Conservation (phyloP, 2,329 filamentous ascomycete species). For the Scedosporium boydii region DNA sequence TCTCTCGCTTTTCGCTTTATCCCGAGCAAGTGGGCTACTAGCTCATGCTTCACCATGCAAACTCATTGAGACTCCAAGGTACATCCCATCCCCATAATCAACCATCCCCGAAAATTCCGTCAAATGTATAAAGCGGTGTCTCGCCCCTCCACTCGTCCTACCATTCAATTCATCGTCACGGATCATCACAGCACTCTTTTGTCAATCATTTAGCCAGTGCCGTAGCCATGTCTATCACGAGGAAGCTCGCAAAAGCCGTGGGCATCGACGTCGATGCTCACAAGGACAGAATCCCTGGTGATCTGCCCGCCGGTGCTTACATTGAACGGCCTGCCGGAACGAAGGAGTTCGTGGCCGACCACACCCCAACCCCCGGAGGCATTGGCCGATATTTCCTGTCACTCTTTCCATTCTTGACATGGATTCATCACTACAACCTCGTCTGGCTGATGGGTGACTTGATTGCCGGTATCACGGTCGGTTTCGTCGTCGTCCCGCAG, state of each 20-base stretch:
- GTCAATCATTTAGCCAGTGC: background rate
- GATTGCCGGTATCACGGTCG: constrained; percentile 43
- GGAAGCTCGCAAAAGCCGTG: constrained; percentile 16
- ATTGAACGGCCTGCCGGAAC: constrained; percentile 9
- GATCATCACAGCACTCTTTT: background rate
- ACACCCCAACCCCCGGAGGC: constrained; percentile 6
- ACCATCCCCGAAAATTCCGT: background rate
- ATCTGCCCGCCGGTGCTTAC: constrained; percentile 10
- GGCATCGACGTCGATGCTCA: constrained; percentile 21
- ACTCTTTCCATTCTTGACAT: constrained; percentile 38
- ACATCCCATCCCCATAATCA: background rate
- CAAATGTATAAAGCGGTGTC: background rate
- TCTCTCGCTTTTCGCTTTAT: background rate
- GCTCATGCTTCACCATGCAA: background rate
- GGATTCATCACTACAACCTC: constrained; percentile 41
- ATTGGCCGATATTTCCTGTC: constrained; percentile 23
- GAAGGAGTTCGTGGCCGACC: constrained; percentile 6
- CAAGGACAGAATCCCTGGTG: constrained; percentile 15
- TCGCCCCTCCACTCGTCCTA: background rate
- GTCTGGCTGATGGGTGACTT: constrained; percentile 37
- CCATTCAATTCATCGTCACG: background rate
- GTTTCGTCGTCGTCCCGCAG: constrained; percentile 78
- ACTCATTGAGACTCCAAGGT: background rate
- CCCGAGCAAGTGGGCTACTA: background rate
- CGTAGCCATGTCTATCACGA: constrained; percentile 1